Percentiles rank a stretch among this genome's conserved stretches.
These are phyloP conservation scores for Cryptosporidium xiaoi DNA, from an alignment of 169 alveolate genomes.

Conservation along the genomic window DNA sequence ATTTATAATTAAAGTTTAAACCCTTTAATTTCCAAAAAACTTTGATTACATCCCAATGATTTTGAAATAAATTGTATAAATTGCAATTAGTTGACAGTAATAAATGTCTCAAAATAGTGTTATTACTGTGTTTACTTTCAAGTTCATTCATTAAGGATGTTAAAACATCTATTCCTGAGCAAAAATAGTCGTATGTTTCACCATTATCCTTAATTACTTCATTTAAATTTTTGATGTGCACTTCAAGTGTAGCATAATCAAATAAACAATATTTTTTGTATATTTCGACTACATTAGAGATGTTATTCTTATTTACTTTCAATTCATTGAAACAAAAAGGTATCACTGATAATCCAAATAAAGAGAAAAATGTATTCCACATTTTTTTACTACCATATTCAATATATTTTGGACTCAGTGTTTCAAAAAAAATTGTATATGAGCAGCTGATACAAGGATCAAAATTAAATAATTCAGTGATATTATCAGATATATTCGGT, in stretches of 20 bases:
- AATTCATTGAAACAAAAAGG: constrained; percentile 47
- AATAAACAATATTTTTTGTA: background rate
- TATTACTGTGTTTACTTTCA: background rate
- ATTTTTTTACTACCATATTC: constrained; percentile 2
- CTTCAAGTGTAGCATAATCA: background rate
- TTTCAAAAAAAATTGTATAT: background rate
- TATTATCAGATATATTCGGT: no score
- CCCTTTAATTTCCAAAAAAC: constrained; percentile 7
- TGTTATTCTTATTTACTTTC: background rate
- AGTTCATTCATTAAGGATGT: constrained; percentile 4
- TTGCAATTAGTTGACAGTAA: background rate
- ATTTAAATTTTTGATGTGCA: background rate
- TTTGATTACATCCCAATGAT: constrained; percentile 36
- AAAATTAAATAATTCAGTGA: no score
- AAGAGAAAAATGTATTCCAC: constrained; percentile 39
- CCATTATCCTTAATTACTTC: background rate
- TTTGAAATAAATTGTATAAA: background rate
- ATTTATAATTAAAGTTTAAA: background rate
- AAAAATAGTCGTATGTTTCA: background rate
- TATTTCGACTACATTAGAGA: background rate
- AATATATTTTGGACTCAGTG: constrained; percentile 19
- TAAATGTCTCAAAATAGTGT: background rate
- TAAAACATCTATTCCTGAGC: constrained; percentile 35
- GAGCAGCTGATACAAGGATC: background rate
- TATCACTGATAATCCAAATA: constrained; percentile 27